Base-by-base conservation (phyloP, 1,139 yeast genomes). In the Chernovozyma sophiae-reginae region DNA sequence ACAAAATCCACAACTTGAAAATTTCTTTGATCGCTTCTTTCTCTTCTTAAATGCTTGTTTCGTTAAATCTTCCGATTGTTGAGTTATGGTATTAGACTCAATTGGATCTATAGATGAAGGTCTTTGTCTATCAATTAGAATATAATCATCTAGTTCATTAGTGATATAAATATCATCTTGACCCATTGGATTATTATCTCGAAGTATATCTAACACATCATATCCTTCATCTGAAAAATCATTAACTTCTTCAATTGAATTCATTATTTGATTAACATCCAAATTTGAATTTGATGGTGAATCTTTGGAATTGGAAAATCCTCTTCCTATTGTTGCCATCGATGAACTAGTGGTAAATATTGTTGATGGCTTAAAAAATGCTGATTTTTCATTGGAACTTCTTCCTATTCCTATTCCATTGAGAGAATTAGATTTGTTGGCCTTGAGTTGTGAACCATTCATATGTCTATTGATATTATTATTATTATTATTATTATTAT, bases 1-100 rank as follows among this genome's bases (percentile, higher is more conserved):
- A 45, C 74, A 68, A 45, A 68, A 69, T n/a, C 73, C 74, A 46
- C 74, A 68, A 34, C 58, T 60, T 30, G 47, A 31, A 38, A 51
- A 52, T 41, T 45, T 43, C 31, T 44, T 25, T 13, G 34, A 20
- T 34, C 36, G 31, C 11, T 34, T 30, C 6, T 12, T 13, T 33
- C 33, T 4, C 26, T 24, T 15, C 25, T 40, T 23, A 19, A 23
- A 26, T 25, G 15, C 10, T 32, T 25, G 36, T 33, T 38, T 14
- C 16, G 18, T 18, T n/a, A 30, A 26, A 11, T 13, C 25, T 15
- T 16, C 22, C 18, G 14, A 18, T 25, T 3, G 16, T 17, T 10
- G 16, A 18, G 4, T n/a, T 14, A 26, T 11, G 6, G 6, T 6
- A 16, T 26, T 26, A 16, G 29, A 14, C 8, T 7, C 10, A 6